These are phyloP conservation scores for Erodium chrysanthum DNA, from an alignment of 441 rosid species.

Conservation along the genomic window DNA sequence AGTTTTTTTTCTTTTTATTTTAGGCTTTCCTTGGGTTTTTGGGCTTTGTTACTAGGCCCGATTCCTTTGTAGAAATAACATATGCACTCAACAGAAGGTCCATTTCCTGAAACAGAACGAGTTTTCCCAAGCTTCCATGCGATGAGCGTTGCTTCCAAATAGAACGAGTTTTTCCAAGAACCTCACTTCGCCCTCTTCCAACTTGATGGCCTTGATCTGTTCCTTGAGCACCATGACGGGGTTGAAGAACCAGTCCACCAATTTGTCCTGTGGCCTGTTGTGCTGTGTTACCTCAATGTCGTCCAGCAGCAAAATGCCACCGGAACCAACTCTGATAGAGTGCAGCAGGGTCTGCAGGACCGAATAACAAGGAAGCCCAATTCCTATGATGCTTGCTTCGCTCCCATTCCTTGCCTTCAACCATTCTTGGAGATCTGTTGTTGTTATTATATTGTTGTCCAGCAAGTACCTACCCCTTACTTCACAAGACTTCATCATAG, in stretches of 20 bases:
- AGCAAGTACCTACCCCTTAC: slow-evolving; percentile 55
- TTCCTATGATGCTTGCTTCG: slow-evolving; percentile 37
- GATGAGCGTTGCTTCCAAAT: slow-evolving; percentile 35
- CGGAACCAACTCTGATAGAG: slow-evolving; percentile 54
- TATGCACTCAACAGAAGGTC: no score
- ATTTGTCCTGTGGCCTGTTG: slow-evolving; percentile 61
- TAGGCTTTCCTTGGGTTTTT: no score
- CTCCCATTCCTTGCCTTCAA: slow-evolving; percentile 40
- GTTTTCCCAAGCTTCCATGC: slow-evolving; percentile 55
- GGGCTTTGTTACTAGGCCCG: no score
- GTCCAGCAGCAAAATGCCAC: slow-evolving; percentile 49
- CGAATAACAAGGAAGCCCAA: slow-evolving; percentile 59
- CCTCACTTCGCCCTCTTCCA: slow-evolving; percentile 47
- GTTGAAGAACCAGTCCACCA: slow-evolving; percentile 71
- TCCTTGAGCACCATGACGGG: slow-evolving; percentile 68
- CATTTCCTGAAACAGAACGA: no score
- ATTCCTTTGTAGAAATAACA: no score
- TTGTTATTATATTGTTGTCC: slow-evolving; percentile 40
- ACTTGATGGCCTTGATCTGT: slow-evolving; percentile 46
- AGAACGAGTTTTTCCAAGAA: slow-evolving; percentile 53
- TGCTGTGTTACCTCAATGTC: slow-evolving; percentile 47
- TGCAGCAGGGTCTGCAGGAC: slow-evolving; percentile 41
- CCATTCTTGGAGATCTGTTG: slow-evolving; percentile 39
- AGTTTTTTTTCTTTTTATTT: no score
- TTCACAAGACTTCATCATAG: slow-evolving; percentile 48